Conservation (phyloP, 495 filamentous ascomycete genomes). For the Hypoxylon lienhwacheense region DNA sequence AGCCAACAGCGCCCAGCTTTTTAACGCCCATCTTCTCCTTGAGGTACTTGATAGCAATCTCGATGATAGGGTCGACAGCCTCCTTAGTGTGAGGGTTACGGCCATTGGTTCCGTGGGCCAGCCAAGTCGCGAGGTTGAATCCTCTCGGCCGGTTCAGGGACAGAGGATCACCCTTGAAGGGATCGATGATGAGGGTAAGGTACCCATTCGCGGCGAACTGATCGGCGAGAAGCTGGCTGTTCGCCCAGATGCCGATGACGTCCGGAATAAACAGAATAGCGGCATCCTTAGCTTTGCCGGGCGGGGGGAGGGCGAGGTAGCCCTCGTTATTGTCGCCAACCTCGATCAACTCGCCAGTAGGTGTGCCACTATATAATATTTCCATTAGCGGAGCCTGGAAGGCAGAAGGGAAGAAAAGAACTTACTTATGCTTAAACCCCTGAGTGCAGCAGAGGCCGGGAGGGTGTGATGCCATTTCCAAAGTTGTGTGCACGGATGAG, state of each 20-base stretch:
- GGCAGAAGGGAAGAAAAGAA: slow-evolving; percentile 10
- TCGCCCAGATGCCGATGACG: slow-evolving; percentile 72
- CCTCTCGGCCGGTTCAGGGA: slow-evolving; percentile 56
- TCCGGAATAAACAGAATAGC: slow-evolving; percentile 64
- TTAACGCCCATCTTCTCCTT: slow-evolving; percentile 57
- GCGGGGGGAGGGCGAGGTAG: slow-evolving; percentile 54
- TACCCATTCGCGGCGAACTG: slow-evolving; percentile 83
- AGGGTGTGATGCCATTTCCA: slow-evolving; percentile 60
- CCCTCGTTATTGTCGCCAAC: slow-evolving; percentile 50
- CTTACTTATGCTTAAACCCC: slow-evolving; percentile 51
- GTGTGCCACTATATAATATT: slow-evolving; percentile 37
- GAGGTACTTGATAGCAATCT: slow-evolving; percentile 49
- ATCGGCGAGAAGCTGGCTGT: slow-evolving; percentile 79
- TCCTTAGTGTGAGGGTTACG: slow-evolving; percentile 61
- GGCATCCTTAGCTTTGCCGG: slow-evolving; percentile 47
- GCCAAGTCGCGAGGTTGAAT: slow-evolving; percentile 66
- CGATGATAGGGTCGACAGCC: slow-evolving; percentile 57
- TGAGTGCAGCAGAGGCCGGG: slow-evolving; percentile 59
- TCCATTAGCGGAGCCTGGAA: not conserved
- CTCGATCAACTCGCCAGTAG: slow-evolving; percentile 47
- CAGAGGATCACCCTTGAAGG: slow-evolving; percentile 73
- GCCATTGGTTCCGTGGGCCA: slow-evolving; percentile 48
- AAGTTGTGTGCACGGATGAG: no score
- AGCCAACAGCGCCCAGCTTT: slow-evolving; percentile 72
- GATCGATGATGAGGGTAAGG: slow-evolving; percentile 72